Evolutionary conservation across 495 filamentous ascomycete species (phyloP).

Genomic region (Mytilinidion resinicola): DNA sequence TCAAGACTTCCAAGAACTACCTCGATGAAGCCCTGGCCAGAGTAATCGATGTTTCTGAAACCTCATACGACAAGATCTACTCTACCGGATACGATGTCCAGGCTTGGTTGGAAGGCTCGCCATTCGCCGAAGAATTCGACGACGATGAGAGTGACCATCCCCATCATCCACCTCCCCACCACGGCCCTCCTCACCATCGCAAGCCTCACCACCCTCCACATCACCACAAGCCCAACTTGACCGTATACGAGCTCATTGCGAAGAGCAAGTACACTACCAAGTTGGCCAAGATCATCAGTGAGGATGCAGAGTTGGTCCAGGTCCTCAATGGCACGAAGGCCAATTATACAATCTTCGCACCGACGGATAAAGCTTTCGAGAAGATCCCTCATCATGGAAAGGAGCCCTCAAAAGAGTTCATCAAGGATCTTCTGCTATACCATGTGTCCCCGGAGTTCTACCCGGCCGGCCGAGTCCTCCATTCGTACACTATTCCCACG

Average conservation of each 20-base stretch:
- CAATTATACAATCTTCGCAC: constrained; percentile 77
- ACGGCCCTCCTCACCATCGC: constrained; percentile 30
- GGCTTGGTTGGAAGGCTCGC: constrained; percentile 38
- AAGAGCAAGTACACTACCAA: constrained; percentile 67
- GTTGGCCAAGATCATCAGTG: constrained; percentile 64
- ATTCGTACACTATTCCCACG: constrained; percentile 66
- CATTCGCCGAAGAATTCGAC: constrained; percentile 13
- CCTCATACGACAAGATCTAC: constrained; percentile 34
- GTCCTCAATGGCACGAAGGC: constrained; percentile 60
- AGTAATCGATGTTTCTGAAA: constrained; percentile 33
- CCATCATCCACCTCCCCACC: constrained; percentile 28
- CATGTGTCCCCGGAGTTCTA: constrained; percentile 62
- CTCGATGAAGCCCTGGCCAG: constrained; percentile 44
- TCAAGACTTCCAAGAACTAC: constrained; percentile 38
- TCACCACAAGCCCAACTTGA: constrained; percentile 49
- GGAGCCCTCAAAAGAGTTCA: constrained; percentile 54
- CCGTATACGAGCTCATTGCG: constrained; percentile 70
- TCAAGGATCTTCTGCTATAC: constrained; percentile 62
- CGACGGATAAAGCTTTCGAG: constrained; percentile 66
- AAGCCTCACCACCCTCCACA: constrained; percentile 26
- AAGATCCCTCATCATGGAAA: constrained; percentile 53
- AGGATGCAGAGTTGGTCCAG: constrained; percentile 61
- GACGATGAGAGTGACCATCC: constrained; percentile 28
- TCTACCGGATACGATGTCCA: constrained; percentile 39
- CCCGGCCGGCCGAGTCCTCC: constrained; percentile 50